Percentiles rank a stretch among this genome's conserved stretches.
Conservation (phyloP, 2,329 filamentous ascomycete genomes). For the Ramichloridium luteum region DNA sequence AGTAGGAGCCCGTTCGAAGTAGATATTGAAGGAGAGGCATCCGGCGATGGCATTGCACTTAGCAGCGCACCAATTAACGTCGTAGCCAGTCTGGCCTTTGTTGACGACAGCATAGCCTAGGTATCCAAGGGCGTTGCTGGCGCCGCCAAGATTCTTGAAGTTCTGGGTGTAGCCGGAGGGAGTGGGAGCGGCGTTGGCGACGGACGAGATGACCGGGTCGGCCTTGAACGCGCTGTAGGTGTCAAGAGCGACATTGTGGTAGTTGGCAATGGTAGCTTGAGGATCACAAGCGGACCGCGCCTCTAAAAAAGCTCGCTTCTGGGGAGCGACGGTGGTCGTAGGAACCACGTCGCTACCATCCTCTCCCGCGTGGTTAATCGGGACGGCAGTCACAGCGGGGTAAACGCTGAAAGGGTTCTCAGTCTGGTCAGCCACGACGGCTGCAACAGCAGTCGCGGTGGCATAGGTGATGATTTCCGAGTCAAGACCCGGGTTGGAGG, state of each 20-base stretch:
- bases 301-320: slow-evolving; percentile 8
- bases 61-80: slow-evolving; percentile 17
- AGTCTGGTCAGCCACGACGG: slow-evolving; percentile 1
- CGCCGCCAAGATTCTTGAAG: no score
- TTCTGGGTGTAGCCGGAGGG: no score
- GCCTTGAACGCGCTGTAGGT: no score
- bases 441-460: slow-evolving; percentile 6
- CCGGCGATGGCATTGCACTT: slow-evolving; percentile 12
- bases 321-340: slow-evolving; percentile 2
- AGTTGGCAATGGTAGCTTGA: no score
- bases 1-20: slow-evolving; percentile 23
- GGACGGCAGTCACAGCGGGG: slow-evolving; percentile 4
- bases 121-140: no score
- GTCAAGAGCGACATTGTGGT: no score
- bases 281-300: slow-evolving; percentile 7
- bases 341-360: slow-evolving; percentile 1
- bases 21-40: slow-evolving; percentile 17
- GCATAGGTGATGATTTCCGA: slow-evolving; percentile 6
- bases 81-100: no score
- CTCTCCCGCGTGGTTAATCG: slow-evolving; percentile 8
- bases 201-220: no score
- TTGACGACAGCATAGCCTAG: slow-evolving; percentile 17
- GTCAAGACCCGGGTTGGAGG: slow-evolving; percentile 2
- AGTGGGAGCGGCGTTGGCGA: no score
- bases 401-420: slow-evolving; percentile 7